A percentile compares a stretch with the other conserved stretches of the same genome.
These are phyloP conservation scores for Glycine tomentella DNA, from an alignment of 306 rosid genomes.

Conservation along the genomic window DNA sequence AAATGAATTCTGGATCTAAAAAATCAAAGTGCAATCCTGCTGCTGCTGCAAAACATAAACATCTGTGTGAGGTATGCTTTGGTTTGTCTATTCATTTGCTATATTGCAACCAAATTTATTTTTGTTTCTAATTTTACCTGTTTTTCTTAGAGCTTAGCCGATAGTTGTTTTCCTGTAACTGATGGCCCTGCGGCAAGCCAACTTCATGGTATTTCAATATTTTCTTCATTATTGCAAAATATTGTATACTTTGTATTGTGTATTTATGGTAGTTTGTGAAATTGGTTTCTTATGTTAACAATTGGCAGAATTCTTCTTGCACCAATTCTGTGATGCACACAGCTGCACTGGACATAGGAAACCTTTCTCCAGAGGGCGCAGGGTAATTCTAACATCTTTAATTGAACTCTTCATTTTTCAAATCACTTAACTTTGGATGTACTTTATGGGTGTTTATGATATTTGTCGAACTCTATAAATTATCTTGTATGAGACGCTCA, in stretches of 20 bases:
- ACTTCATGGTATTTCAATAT: constrained; percentile 66
- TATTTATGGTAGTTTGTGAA: constrained; percentile 3
- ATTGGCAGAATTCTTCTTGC: constrained; percentile 74
- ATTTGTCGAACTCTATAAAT: neutral
- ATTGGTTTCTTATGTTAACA: constrained; percentile 27
- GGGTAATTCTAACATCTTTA: constrained; percentile 54
- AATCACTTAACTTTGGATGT: neutral
- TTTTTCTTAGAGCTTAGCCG: constrained; percentile 63
- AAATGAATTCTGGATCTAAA: constrained; percentile 54
- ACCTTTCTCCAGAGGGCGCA: constrained; percentile 77
- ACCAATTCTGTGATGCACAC: constrained; percentile 83
- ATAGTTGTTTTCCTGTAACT: constrained; percentile 73
- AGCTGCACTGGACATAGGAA: constrained; percentile 65
- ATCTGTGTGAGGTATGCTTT: constrained; percentile 79
- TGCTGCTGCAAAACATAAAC: constrained; percentile 74
- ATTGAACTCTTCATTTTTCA: neutral
- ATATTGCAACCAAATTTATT: neutral
- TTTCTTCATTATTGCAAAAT: constrained; percentile 38
- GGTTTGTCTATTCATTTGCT: constrained; percentile 20
- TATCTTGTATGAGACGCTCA: constrained; percentile 2
- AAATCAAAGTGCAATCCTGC: constrained; percentile 83
- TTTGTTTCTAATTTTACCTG: constrained; percentile 35
- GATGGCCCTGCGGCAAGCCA: constrained; percentile 72
- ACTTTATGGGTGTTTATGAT: constrained; percentile 4
- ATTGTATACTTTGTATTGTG: neutral